phyloP scores from a whole-genome alignment of 176 grass and related monocot species.

The Carex littledalei region DNA sequence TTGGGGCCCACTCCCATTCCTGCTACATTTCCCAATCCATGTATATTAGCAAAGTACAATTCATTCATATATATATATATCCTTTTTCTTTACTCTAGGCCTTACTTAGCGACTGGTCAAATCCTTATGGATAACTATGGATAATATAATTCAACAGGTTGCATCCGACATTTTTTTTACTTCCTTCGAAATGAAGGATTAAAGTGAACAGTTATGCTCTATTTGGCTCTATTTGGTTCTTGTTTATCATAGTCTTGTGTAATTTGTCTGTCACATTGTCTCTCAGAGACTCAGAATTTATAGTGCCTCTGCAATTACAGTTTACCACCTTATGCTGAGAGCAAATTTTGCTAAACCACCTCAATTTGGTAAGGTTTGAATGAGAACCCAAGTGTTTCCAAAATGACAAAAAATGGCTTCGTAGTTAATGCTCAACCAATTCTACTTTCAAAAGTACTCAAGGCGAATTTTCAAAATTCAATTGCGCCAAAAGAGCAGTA shows the following conservation, averaged over 20 bases:
- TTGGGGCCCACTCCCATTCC: constrained; percentile 57
- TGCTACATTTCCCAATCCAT: constrained; percentile 22
- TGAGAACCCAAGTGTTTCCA: neutral
- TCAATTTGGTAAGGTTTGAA: neutral
- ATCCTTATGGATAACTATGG: neutral
- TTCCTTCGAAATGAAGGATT: neutral
- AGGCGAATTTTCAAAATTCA: constrained; percentile 7
- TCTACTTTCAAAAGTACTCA: neutral
- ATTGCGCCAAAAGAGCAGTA: constrained; percentile 17
- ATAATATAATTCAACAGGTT: neutral
- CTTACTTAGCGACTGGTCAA: neutral
- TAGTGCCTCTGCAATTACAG: neutral
- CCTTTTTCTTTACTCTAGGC: neutral
- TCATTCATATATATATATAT: neutral
- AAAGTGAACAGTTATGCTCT: neutral
- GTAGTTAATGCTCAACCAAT: neutral
- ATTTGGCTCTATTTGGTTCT: neutral
- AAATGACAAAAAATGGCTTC: constrained; percentile 7
- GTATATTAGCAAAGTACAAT: neutral
- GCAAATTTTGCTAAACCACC: neutral
- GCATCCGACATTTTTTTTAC: neutral
- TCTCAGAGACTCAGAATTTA: neutral
- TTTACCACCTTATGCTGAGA: neutral
- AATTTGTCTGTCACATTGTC: neutral
- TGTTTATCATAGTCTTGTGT: neutral